A percentile compares a stretch with the other conserved stretches of the same genome.
Evolutionary conservation across 768 basidiomycete species (phyloP).

Genomic region (Hygrophoropsis aurantiaca): DNA sequence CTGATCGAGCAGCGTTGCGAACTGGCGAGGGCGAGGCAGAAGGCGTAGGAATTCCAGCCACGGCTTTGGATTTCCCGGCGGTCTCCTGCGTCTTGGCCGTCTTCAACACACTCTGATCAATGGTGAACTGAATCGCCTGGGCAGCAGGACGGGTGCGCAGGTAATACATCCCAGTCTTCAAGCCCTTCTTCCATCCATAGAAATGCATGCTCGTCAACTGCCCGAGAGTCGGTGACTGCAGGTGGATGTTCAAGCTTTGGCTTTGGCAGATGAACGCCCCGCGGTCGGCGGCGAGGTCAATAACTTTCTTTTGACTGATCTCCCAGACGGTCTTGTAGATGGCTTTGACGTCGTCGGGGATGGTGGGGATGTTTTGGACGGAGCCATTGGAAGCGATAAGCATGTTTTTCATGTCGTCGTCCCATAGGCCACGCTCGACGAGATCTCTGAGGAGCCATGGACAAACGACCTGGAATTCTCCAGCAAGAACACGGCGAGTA

Average conservation of each 20-base stretch:
- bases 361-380: slow-evolving; percentile 80
- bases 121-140: slow-evolving; percentile 96
- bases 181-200: slow-evolving; percentile 99
- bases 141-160: slow-evolving; percentile 92
- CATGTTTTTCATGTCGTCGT: slow-evolving; percentile 99
- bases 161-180: slow-evolving; percentile 99
- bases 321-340: slow-evolving; percentile 99
- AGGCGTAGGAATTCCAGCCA: slow-evolving; percentile 19
- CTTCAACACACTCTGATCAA: slow-evolving; percentile 80
- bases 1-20: slow-evolving; percentile 8
- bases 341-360: slow-evolving; percentile 90
- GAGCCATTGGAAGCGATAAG: slow-evolving; percentile 96
- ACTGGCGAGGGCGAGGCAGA: slow-evolving; percentile 26
- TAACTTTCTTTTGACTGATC: slow-evolving; percentile 96
- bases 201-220: slow-evolving; percentile 97
- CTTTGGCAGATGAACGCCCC: slow-evolving; percentile 97
- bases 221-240: slow-evolving; percentile 84
- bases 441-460: slow-evolving; percentile 99
- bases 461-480: slow-evolving; percentile 99
- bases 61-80: slow-evolving; percentile 15
- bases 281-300: slow-evolving; percentile 98
- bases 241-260: slow-evolving; percentile 91
- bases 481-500: slow-evolving; percentile 97
- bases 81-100: slow-evolving; percentile 37
- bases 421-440: slow-evolving; percentile 92